phyloP scores from a whole-genome alignment of 495 filamentous ascomycete species.

The Aspergillus saccharolyticus region DNA sequence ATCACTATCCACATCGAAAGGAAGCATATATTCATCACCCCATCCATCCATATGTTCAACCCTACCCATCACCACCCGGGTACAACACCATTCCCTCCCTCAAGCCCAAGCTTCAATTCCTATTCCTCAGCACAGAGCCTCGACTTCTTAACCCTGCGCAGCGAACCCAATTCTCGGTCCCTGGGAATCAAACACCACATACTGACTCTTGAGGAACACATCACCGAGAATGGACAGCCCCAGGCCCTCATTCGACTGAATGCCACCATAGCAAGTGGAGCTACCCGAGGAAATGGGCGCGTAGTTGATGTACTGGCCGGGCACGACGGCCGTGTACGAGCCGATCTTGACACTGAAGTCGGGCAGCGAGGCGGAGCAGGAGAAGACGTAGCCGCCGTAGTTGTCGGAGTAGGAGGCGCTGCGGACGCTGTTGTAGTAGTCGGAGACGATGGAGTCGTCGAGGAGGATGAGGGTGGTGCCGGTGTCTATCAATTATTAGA shows the following conservation, averaged over 20 bases:
- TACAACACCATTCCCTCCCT: background rate
- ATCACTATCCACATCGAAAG: no score
- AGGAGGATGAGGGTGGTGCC: constrained; percentile 71
- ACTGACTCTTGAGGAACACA: constrained; percentile 73
- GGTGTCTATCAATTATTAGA: constrained; percentile 46
- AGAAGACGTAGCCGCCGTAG: constrained; percentile 63
- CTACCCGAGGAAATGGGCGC: constrained; percentile 36
- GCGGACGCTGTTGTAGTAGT: constrained; percentile 59
- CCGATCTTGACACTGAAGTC: constrained; percentile 55
- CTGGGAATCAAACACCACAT: constrained; percentile 65
- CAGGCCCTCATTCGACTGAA: constrained; percentile 58
- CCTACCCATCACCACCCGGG: background rate
- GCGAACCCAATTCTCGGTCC: constrained; percentile 60
- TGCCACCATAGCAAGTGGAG: constrained; percentile 57
- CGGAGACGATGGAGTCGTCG: constrained; percentile 47
- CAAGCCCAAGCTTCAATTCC: background rate
- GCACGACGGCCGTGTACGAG: constrained; percentile 40
- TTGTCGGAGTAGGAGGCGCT: constrained; percentile 42
- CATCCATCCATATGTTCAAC: background rate
- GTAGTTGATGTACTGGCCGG: constrained; percentile 42
- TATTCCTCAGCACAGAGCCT: no score
- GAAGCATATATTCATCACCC: no score
- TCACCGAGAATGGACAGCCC: constrained; percentile 71
- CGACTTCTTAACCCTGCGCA: constrained; percentile 36
- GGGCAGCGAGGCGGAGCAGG: constrained; percentile 59